phyloP scores from a whole-genome alignment of 2,329 filamentous ascomycete genomes.

The Diaporthe velutina region DNA sequence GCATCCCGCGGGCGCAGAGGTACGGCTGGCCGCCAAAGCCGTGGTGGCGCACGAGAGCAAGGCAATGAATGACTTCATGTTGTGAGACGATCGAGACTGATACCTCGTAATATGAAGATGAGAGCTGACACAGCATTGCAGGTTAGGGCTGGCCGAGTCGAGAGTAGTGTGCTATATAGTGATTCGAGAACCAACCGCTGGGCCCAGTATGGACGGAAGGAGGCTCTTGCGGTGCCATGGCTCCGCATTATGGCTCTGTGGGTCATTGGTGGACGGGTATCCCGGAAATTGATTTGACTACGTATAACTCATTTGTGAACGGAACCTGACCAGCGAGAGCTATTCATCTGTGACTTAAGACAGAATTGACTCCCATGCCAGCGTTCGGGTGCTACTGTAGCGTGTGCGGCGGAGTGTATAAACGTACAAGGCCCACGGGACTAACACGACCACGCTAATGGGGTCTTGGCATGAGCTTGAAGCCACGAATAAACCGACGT shows the following conservation, averaged over 20 bases:
- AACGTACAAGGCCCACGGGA: not conserved
- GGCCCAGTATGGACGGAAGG: not conserved
- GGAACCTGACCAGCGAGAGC: conserved; percentile 21
- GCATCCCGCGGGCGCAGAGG: conserved; percentile 60
- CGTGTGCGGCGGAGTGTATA: not conserved
- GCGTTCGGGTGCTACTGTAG: not conserved
- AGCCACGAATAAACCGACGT: conserved; percentile 24
- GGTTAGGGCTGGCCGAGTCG: not conserved
- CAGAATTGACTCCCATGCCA: not conserved
- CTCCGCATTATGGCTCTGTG: not conserved
- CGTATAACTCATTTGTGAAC: conserved; percentile 1
- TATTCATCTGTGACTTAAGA: conserved; percentile 9
- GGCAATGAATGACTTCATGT: conserved; percentile 36
- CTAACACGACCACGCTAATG: not conserved
- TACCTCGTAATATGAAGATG: not conserved
- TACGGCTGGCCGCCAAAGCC: conserved; percentile 50
- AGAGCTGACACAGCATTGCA: not conserved
- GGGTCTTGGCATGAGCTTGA: conserved; percentile 22
- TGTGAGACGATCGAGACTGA: conserved; percentile 1
- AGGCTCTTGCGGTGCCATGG: conserved; percentile 4
- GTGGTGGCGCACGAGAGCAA: conserved; percentile 25
- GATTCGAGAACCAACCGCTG: not conserved
- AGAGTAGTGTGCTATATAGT: conserved; percentile 1
- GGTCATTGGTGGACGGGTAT: conserved; percentile 17
- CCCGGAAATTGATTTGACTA: not conserved